These are phyloP conservation scores for Leptographium wingfieldii DNA, from an alignment of 2,329 filamentous ascomycete species.

Conservation along the genomic window DNA sequence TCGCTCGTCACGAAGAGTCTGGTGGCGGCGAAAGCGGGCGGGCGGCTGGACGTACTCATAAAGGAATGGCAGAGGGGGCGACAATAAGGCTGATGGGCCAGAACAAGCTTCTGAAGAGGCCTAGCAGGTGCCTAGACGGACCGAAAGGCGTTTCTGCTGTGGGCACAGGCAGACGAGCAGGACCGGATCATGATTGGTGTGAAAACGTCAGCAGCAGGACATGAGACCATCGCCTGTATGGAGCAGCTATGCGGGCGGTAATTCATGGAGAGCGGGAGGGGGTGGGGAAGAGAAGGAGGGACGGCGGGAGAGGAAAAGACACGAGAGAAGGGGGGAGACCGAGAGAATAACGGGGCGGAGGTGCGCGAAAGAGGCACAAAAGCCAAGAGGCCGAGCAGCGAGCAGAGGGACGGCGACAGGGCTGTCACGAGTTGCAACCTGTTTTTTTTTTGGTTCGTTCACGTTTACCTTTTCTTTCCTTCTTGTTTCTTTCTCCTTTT, in stretches of 20 bases:
- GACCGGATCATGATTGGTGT: neutral
- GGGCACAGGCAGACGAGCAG: neutral
- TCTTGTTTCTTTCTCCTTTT: neutral
- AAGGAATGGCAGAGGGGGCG: constrained; percentile 13
- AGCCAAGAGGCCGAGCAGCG: neutral
- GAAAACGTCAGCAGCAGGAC: neutral
- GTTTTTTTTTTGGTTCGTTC: neutral
- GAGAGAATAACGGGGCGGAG: neutral
- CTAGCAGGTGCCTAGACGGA: neutral
- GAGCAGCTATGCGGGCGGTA: neutral
- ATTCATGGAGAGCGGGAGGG: neutral
- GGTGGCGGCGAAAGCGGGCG: neutral
- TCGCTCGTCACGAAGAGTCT: neutral
- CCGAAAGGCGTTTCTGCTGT: neutral
- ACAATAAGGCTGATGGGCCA: constrained; percentile 9
- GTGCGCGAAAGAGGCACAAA: neutral
- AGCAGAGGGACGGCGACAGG: neutral
- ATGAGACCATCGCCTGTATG: no score
- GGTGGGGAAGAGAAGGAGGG: neutral
- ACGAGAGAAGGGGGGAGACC: neutral
- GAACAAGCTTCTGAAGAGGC: neutral
- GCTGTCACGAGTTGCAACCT: neutral
- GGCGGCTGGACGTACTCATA: neutral
- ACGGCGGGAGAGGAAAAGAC: neutral
- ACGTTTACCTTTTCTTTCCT: neutral